Evolutionary conservation across 1,284 basidiomycete genomes (phyloP).

Genomic region (Ustilago trichophora): DNA sequence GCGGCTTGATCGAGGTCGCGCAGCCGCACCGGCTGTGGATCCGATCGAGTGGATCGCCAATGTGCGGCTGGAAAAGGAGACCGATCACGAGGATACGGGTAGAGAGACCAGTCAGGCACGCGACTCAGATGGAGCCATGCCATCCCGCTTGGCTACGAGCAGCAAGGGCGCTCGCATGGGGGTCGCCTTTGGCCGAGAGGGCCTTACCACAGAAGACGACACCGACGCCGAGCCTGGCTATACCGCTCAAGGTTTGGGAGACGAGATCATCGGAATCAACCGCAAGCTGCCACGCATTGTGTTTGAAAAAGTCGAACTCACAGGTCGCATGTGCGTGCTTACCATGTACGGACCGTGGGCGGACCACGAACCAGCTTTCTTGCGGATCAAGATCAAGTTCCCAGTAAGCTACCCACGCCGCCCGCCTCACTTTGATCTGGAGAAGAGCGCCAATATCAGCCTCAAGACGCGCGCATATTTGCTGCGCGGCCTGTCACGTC

Average conservation of each 20-base stretch:
- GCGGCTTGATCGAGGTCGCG: slow-evolving; percentile 36
- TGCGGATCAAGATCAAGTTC: slow-evolving; percentile 59
- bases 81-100: slow-evolving; percentile 16
- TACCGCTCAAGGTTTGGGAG: slow-evolving; percentile 41
- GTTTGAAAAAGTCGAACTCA: slow-evolving; percentile 60
- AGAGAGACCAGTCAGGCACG: slow-evolving; percentile 16
- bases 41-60: slow-evolving; percentile 56
- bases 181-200: slow-evolving; percentile 17
- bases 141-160: slow-evolving; percentile 7
- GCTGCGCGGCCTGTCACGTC: slow-evolving; percentile 35
- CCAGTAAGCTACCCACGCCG: slow-evolving; percentile 53
- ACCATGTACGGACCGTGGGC: slow-evolving; percentile 64
- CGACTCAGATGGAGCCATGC: slow-evolving; percentile 4
- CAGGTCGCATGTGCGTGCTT: slow-evolving; percentile 51
- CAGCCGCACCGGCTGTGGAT: slow-evolving; percentile 38
- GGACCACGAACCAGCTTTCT: slow-evolving; percentile 50
- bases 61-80: slow-evolving; percentile 47
- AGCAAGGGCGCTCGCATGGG: slow-evolving; percentile 9
- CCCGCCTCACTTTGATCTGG: slow-evolving; percentile 58
- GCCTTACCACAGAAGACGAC: slow-evolving; percentile 28
- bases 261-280: slow-evolving; percentile 56
- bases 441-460: slow-evolving; percentile 57
- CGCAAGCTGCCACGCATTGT: slow-evolving; percentile 47
- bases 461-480: slow-evolving; percentile 59
- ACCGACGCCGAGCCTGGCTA: slow-evolving; percentile 28